phyloP scores from a whole-genome alignment of 2,329 filamentous ascomycete species.

The Exophiala lecanii-corni region DNA sequence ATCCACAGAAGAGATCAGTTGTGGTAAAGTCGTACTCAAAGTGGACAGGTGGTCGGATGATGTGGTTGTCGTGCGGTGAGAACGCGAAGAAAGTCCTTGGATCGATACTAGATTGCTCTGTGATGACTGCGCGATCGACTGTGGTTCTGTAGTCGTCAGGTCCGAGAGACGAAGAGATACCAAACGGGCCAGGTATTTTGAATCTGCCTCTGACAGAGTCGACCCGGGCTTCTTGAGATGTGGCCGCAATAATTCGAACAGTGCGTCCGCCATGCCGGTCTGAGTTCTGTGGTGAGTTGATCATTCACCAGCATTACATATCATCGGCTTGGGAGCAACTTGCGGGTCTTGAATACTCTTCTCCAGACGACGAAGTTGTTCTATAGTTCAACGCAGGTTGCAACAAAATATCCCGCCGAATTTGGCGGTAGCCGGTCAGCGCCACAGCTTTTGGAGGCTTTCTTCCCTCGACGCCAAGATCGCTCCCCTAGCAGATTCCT shows the following conservation, averaged over 20 bases:
- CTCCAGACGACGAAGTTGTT: no score
- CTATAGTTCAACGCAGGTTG: no score
- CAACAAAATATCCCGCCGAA: no score
- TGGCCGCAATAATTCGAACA: conserved; percentile 68
- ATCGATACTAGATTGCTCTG: conserved; percentile 78
- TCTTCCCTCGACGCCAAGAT: no score
- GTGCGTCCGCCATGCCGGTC: conserved; percentile 62
- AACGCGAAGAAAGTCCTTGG: conserved; percentile 83
- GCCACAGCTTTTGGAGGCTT: no score
- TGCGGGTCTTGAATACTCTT: no score
- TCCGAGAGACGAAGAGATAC: conserved; percentile 70
- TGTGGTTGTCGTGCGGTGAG: conserved; percentile 76
- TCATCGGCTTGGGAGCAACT: no score
- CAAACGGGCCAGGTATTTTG: conserved; percentile 71
- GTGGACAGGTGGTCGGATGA: conserved; percentile 74
- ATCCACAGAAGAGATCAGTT: conserved; percentile 60
- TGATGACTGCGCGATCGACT: conserved; percentile 72
- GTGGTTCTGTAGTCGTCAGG: conserved; percentile 69
- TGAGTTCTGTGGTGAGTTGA: background rate
- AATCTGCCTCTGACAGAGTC: conserved; percentile 40
- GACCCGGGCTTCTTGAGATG: conserved; percentile 48
- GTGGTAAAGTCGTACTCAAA: conserved; percentile 66
- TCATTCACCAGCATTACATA: background rate
- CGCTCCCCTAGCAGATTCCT: no score
- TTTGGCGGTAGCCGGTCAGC: no score